phyloP scores from a whole-genome alignment of 2,329 filamentous ascomycete species.

The Phyllosticta citribraziliensis region DNA sequence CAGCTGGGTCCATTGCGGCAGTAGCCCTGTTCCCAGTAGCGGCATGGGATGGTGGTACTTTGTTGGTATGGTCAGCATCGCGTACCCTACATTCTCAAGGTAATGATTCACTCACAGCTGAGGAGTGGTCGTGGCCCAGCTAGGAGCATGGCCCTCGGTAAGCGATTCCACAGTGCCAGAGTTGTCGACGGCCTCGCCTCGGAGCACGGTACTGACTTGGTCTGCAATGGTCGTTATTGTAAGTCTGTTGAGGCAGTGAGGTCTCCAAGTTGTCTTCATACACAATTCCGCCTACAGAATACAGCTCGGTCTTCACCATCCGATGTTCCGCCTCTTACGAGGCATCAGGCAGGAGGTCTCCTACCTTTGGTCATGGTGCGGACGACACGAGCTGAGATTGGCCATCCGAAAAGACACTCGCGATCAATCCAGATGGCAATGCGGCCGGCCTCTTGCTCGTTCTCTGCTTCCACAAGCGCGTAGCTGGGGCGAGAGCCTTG shows the following conservation, averaged over 20 bases:
- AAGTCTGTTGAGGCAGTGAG: background rate
- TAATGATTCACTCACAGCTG: background rate
- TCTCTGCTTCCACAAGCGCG: background rate
- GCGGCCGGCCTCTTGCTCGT: background rate
- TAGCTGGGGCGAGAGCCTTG: background rate
- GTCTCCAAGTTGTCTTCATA: background rate
- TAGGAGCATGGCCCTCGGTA: background rate
- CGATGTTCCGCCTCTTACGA: background rate
- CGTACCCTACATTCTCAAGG: background rate
- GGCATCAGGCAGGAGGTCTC: background rate
- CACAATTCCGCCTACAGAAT: background rate
- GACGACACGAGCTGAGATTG: constrained; percentile 1
- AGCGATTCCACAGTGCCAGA: background rate
- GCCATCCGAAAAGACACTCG: constrained; percentile 9
- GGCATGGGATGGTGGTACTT: background rate
- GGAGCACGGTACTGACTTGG: background rate
- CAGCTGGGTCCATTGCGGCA: constrained; percentile 1
- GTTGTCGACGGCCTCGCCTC: background rate
- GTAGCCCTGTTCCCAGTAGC: constrained; percentile 6
- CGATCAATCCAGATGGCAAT: constrained; percentile 4
- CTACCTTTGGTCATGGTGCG: constrained; percentile 2
- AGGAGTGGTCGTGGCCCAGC: background rate
- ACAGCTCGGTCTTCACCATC: background rate
- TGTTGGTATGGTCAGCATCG: background rate
- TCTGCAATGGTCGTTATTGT: background rate